phyloP scores from a whole-genome alignment of 805 yeast species.

The Nakazawaea populi region DNA sequence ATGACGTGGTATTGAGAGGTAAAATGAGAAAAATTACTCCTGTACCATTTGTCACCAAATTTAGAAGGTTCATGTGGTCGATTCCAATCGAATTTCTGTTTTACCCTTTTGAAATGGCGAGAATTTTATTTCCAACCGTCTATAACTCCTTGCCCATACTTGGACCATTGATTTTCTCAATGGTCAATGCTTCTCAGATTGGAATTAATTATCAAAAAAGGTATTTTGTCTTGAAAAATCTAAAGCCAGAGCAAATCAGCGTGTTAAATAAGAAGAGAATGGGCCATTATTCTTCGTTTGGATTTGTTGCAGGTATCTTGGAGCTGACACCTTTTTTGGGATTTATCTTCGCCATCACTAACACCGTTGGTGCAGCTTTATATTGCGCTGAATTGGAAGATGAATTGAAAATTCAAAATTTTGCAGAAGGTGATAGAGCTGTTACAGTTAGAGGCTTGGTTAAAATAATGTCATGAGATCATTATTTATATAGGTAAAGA shows the following conservation, averaged over 20 bases:
- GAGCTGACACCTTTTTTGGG: slow-evolving; percentile 52
- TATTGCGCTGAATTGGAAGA: slow-evolving; percentile 48
- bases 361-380: slow-evolving; percentile 56
- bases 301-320: slow-evolving; percentile 41
- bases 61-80: slow-evolving; percentile 19
- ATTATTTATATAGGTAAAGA: slow-evolving; percentile 43
- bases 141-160: slow-evolving; percentile 21
- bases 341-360: slow-evolving; percentile 50
- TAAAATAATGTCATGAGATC: not conserved
- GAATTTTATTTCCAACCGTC: slow-evolving; percentile 3
- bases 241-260: slow-evolving; percentile 24
- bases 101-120: slow-evolving; percentile 1
- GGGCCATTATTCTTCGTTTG: slow-evolving; percentile 41
- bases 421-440: slow-evolving; percentile 6
- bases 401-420: not conserved
- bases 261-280: slow-evolving; percentile 28
- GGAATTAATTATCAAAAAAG: slow-evolving; percentile 20
- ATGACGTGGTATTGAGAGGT: slow-evolving; percentile 26
- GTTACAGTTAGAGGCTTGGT: slow-evolving; percentile 8
- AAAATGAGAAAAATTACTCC: slow-evolving; percentile 23
- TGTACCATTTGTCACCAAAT: slow-evolving; percentile 25
- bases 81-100: slow-evolving; percentile 17
- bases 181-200: slow-evolving; percentile 21
- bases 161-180: slow-evolving; percentile 25
- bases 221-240: slow-evolving; percentile 25